Base-by-base conservation (phyloP, 2,329 filamentous ascomycete genomes). In the Neopestalotiopsis rosae region DNA sequence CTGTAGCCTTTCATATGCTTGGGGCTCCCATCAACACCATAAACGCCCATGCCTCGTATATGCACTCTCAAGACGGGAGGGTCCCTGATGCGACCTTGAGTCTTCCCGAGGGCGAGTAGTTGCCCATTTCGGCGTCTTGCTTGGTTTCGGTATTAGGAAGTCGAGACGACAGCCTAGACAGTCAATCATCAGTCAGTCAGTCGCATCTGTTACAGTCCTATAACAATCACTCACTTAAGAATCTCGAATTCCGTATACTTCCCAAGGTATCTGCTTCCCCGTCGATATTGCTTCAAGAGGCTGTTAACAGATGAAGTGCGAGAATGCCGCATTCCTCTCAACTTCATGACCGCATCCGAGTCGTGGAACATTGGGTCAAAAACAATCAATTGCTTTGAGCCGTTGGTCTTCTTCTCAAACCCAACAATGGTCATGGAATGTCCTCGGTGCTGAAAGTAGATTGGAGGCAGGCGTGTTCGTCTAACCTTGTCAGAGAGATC, bases 371-470 rank as follows among this genome's bases (percentile, higher is more conserved):
- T 92, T 1, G 95, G 94, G 77, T 98, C 95, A 77, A 97, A 97
- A 13, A 97, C 92, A 0, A 98, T 84, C 20, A 98, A 83, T 73
- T 93, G 92, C 65, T 86, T 82, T 20, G 84, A 83, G 32, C 92
- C 92, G 69, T 91, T 86, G 42, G 81, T 83, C 34, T 86, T 88
- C 72, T 88, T 89, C 79, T 98, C 94, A 32, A 97, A 86, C 0
- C 95, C 95, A 67, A 98, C 85, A 65, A 98, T 94, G 0, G 94
- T 97, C 83, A 97, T 86, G 1, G 95, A 98, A 79, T 98, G 95
- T 2, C 94, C 94, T 72, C 90, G 89, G 74, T 96, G 93, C 77
- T 98, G 95, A 71, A 97, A 90, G 80, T 98, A 98, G 56, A 98
- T 91, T 0, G 96, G 95, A 52, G 95, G 91, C 7, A 95, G 83